phyloP scores from a whole-genome alignment of 345 rosid genomes.

The Capsella bursapastoris region DNA sequence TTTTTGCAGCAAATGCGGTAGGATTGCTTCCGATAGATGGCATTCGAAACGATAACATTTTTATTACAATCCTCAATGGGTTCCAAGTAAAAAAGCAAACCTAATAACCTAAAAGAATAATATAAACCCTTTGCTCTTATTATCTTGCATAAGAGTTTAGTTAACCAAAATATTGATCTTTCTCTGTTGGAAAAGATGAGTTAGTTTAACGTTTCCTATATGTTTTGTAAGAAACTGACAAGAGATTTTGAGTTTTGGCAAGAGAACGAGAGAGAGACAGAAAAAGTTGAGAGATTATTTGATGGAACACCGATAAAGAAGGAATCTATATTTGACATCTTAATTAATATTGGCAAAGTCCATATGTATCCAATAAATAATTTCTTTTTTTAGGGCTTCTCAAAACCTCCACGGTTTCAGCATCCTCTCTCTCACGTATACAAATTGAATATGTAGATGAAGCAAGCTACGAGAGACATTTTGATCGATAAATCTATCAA shows the following conservation, averaged over 20 bases:
- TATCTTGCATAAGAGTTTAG: constrained; percentile 3
- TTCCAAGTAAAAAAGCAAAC: background rate
- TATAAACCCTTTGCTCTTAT: constrained; percentile 11
- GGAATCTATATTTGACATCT: constrained; percentile 43
- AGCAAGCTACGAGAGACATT: background rate
- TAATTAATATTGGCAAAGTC: constrained; percentile 36
- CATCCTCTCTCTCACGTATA: constrained; percentile 3
- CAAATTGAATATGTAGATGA: background rate
- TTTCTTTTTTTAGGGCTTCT: constrained; percentile 27
- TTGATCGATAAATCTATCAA: background rate
- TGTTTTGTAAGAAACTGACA: background rate
- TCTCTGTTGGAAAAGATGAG: background rate
- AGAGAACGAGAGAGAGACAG: constrained; percentile 4
- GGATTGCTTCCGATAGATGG: constrained; percentile 34
- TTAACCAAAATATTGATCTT: constrained; percentile 9
- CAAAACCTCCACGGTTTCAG: constrained; percentile 26
- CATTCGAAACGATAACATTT: constrained; percentile 40
- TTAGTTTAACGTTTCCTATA: background rate
- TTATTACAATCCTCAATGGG: constrained; percentile 9
- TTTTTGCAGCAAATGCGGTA: constrained; percentile 52
- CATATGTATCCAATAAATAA: constrained; percentile 1
- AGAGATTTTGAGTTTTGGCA: constrained; percentile 33
- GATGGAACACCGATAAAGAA: constrained; percentile 37
- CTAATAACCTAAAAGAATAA: background rate
- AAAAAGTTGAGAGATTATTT: background rate